Conservation (phyloP, 2,329 filamentous ascomycete genomes). For the Exophiala bonariae region DNA sequence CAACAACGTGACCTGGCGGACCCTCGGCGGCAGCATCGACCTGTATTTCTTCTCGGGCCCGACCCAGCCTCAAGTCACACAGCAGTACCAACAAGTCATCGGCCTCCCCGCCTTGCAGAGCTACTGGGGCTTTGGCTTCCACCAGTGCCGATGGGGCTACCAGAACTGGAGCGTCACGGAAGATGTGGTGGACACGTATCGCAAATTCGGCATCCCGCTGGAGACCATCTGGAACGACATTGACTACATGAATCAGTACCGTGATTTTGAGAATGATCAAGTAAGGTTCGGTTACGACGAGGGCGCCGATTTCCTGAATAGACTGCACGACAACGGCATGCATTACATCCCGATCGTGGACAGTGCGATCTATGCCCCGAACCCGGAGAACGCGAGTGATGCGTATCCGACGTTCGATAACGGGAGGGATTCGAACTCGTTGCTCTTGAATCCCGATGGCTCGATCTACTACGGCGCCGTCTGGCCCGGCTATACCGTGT, state of each 20-base stretch:
- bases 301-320: slow-evolving; percentile 52
- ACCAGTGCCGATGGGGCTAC: slow-evolving; percentile 85
- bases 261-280: slow-evolving; percentile 59
- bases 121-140: slow-evolving; percentile 79
- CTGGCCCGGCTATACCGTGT: slow-evolving; percentile 61
- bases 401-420: slow-evolving; percentile 55
- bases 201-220: slow-evolving; percentile 57
- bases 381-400: slow-evolving; percentile 68
- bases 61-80: slow-evolving; percentile 65
- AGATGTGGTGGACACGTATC: slow-evolving; percentile 56
- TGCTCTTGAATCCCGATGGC: slow-evolving; percentile 56
- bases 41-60: slow-evolving; percentile 78
- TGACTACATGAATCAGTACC: slow-evolving; percentile 61
- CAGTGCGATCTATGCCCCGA: slow-evolving; percentile 68
- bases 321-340: slow-evolving; percentile 54
- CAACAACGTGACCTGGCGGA: slow-evolving; percentile 69
- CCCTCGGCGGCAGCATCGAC: slow-evolving; percentile 74
- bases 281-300: slow-evolving; percentile 52
- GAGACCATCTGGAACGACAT: slow-evolving; percentile 48
- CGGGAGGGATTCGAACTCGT: slow-evolving; percentile 50
- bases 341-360: slow-evolving; percentile 64
- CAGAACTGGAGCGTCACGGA: slow-evolving; percentile 65
- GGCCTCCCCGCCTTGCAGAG: slow-evolving; percentile 76
- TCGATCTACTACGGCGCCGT: slow-evolving; percentile 56
- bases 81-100: slow-evolving; percentile 68